phyloP scores from a whole-genome alignment of 352 stramenopile species.

The Pythium pyrilobum region DNA sequence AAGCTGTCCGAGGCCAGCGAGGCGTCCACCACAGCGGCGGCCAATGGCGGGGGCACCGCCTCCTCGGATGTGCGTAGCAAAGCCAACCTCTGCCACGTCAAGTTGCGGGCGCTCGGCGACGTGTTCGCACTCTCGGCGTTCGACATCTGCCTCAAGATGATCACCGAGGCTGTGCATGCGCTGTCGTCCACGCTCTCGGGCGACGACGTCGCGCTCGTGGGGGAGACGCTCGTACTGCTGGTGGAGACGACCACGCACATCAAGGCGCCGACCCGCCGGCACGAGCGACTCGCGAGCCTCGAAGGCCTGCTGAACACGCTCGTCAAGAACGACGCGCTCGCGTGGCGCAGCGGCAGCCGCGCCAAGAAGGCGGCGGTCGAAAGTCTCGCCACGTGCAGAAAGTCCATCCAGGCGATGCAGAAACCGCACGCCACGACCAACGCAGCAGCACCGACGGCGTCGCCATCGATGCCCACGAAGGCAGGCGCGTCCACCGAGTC shows the following conservation, averaged over 20 bases:
- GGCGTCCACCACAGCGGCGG: not conserved
- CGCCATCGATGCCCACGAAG: not conserved
- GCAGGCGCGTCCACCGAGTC: not conserved
- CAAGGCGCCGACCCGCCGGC: conserved; percentile 23
- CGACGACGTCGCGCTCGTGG: conserved; percentile 27
- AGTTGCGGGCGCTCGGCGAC: conserved; percentile 1
- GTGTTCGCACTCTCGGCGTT: conserved; percentile 9
- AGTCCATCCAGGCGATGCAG: not conserved
- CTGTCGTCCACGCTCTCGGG: conserved; percentile 33
- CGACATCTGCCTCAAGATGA: conserved; percentile 27
- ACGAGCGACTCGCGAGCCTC: conserved; percentile 45
- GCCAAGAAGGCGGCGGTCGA: not conserved
- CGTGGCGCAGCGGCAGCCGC: conserved; percentile 14
- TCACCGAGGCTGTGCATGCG: conserved; percentile 41
- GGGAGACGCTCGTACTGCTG: conserved; percentile 31
- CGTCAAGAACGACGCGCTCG: conserved; percentile 19
- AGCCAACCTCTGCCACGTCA: conserved; percentile 2
- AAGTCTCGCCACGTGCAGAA: not conserved
- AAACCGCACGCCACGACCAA: not conserved
- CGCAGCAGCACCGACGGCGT: no score
- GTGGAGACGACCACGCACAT: conserved; percentile 45
- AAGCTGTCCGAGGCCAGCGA: conserved; percentile 5
- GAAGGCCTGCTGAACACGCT: conserved; percentile 37
- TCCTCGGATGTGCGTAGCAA: conserved; percentile 11
- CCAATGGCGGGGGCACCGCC: no score